Base-by-base conservation (phyloP, 176 grass and related monocot species). In the Phoenix roebelenii region DNA sequence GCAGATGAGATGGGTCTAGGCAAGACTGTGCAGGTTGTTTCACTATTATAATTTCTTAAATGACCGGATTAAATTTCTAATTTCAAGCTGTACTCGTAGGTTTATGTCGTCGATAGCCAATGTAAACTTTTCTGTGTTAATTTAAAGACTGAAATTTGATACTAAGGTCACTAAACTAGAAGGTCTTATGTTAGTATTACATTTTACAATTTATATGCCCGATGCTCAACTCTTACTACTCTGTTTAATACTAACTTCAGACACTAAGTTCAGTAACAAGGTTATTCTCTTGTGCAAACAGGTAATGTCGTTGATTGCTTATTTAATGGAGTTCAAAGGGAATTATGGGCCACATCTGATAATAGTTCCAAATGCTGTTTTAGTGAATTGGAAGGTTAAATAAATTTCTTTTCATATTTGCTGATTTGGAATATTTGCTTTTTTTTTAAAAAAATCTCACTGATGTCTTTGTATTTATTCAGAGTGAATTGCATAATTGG, bases 1-100 rank as follows among this genome's bases (percentile, higher is more conserved):
- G 94, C 94, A 62, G 94, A 98, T 81, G 94, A 98, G 85, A 98
- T 98, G 94, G 94, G 94, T 81, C 94, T 98, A 63, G 94, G 94
- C 64, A 98, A 98, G 82, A 98, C 94, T 71, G 88, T 98, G 48
- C 94, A 98, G 85, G 94, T 93, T 35, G 59, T 15, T 30, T 71
- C 55, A 54, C 17, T 81, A 62, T 58, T 54, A 44, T 44, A 14
- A 44, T 44, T 44, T 44, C 35, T 44, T 44, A 12, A 44, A 44
- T 44, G 35, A 44, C 10, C 2, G 29, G 5, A 32, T 32, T 44
- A 3, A 44, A 44, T 44, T 12, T 44, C 12, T 44, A 44, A 44
- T 12, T 44, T 44, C 10, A 44, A 44, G 35, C 35, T 44, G 35
- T 44, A 12, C 35, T 44, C 0, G 10, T 44, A 44, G 35, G 35